Evolutionary conservation across 768 basidiomycete genomes (phyloP).

Genomic region (Dentipellis sp.): DNA sequence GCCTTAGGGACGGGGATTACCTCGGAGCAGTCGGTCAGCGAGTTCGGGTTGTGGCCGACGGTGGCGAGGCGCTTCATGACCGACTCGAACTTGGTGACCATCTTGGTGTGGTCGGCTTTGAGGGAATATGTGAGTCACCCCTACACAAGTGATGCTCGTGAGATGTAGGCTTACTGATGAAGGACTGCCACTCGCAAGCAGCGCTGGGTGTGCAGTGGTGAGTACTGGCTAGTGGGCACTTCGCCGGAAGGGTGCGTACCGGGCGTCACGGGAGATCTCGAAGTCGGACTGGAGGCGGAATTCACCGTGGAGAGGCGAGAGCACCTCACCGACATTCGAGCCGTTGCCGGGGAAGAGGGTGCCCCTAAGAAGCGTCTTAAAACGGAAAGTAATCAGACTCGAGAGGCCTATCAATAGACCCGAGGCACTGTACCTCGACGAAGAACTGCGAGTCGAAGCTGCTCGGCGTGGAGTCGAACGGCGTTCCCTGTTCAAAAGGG

Average conservation of each 20-base stretch:
- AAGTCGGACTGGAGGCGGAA: conserved; percentile 38
- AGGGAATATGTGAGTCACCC: not conserved
- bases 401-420: no score
- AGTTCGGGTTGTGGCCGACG: conserved; percentile 16
- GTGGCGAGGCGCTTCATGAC: conserved; percentile 21
- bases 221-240: no score
- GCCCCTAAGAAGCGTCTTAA: not conserved
- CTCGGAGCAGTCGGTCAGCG: conserved; percentile 22
- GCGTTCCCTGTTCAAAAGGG: conserved; percentile 13
- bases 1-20: conserved; percentile 18
- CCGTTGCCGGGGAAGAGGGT: conserved; percentile 22
- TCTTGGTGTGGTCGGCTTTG: conserved; percentile 12
- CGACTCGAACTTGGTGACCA: conserved; percentile 11
- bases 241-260: not conserved
- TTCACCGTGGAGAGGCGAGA: conserved; percentile 30
- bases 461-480: conserved; percentile 37
- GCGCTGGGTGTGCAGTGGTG: not conserved
- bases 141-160: not conserved
- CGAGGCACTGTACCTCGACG: conserved; percentile 28
- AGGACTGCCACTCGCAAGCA: conserved; percentile 17
- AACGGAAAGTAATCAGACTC: not conserved
- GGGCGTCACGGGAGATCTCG: conserved; percentile 11
- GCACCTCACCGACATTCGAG: conserved; percentile 29
- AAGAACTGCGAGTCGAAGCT: conserved; percentile 37
- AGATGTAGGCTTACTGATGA: conserved; percentile 9